Evolutionary conservation across 2,329 filamentous ascomycete genomes (phyloP).

Genomic region (Helotiales sp.): DNA sequence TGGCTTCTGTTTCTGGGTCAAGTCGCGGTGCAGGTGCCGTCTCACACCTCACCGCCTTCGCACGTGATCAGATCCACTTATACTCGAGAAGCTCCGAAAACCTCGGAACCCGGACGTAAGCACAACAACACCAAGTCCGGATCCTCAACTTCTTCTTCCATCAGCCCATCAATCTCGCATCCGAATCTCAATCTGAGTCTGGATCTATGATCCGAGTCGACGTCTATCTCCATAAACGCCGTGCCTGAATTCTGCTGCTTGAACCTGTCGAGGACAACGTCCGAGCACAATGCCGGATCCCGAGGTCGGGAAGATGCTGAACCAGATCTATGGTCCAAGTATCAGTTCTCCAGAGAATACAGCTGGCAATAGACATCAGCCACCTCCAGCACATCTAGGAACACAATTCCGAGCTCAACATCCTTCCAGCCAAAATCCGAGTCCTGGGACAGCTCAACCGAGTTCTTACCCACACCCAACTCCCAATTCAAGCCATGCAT

Average conservation of each 20-base stretch:
- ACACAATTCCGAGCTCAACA: background rate
- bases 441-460: background rate
- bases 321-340: constrained; percentile 1
- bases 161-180: background rate
- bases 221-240: background rate
- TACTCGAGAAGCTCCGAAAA: background rate
- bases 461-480: background rate
- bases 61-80: too few relatives aligned
- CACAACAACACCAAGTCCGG: background rate
- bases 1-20: too few relatives aligned
- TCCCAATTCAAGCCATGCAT: background rate
- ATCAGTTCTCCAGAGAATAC: background rate
- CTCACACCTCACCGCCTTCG: too few relatives aligned
- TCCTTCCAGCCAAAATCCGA: background rate
- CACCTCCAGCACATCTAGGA: background rate
- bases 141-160: background rate
- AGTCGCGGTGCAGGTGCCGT: too few relatives aligned
- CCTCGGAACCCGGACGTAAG: background rate
- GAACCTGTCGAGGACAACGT: background rate
- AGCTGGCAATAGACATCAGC: background rate
- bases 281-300: constrained; percentile 10
- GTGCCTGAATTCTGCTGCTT: background rate
- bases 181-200: background rate
- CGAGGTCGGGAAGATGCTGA: constrained; percentile 13
- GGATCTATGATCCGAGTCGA: background rate